phyloP scores from a whole-genome alignment of 345 rosid species.

The Litchi chinensis region DNA sequence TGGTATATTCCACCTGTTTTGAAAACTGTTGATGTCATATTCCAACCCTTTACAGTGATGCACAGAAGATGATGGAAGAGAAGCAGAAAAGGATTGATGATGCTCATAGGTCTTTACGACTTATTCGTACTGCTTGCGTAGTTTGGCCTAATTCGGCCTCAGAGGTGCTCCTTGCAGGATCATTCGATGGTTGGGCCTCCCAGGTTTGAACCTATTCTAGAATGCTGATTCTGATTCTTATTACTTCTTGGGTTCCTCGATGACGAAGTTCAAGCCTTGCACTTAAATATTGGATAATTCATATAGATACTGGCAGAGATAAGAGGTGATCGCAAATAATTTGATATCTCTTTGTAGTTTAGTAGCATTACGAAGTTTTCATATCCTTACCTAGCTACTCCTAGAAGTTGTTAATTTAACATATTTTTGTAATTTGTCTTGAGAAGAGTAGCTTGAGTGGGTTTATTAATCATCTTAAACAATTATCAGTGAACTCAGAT shows the following conservation, averaged over 20 bases:
- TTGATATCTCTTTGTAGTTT: not conserved
- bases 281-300: not conserved
- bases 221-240: not conserved
- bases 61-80: conserved; percentile 69
- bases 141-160: conserved; percentile 88
- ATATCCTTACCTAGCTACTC: not conserved
- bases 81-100: conserved; percentile 74
- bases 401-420: not conserved
- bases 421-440: not conserved
- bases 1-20: conserved; percentile 11
- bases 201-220: conserved; percentile 57
- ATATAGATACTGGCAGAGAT: not conserved
- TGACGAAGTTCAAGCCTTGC: conserved; percentile 5
- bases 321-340: not conserved
- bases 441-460: not conserved
- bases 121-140: conserved; percentile 67
- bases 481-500: not conserved
- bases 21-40: not conserved
- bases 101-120: conserved; percentile 59
- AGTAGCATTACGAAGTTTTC: not conserved
- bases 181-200: conserved; percentile 92
- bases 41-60: conserved; percentile 49
- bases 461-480: not conserved
- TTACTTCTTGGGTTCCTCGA: conserved; percentile 4
- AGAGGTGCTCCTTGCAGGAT: conserved; percentile 82